phyloP scores from a whole-genome alignment of 2,329 filamentous ascomycete genomes.

The Zarea fungicola region DNA sequence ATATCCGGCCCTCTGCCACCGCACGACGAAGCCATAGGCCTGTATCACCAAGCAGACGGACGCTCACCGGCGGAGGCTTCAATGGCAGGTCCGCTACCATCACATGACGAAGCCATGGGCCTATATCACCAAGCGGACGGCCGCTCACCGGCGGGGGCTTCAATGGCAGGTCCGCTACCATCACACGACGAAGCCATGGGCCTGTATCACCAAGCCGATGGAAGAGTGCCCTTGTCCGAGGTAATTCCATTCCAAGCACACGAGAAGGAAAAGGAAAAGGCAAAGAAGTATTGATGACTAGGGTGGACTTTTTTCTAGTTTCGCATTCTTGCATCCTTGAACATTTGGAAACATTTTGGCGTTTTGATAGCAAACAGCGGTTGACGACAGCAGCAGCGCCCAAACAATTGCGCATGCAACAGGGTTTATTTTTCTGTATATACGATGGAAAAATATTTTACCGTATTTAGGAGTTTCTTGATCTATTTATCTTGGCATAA shows the following conservation, averaged over 20 bases:
- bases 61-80: not conserved
- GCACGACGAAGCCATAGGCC: constrained; percentile 24
- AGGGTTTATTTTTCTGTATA: too few species aligned
- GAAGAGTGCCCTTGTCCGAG: constrained; percentile 15
- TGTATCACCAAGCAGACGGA: constrained; percentile 29
- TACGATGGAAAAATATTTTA: too few species aligned
- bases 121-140: constrained; percentile 29
- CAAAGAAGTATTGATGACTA: too few species aligned
- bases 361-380: too few species aligned
- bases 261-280: constrained; percentile 9
- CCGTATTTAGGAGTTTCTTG: too few species aligned
- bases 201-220: constrained; percentile 28
- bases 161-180: constrained; percentile 16
- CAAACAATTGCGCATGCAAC: too few species aligned
- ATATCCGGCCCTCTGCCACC: constrained; percentile 13
- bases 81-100: constrained; percentile 17
- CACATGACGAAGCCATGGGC: constrained; percentile 26
- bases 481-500: too few species aligned
- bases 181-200: constrained; percentile 26
- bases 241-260: constrained; percentile 23
- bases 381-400: too few species aligned
- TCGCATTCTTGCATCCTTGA: too few species aligned
- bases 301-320: not conserved
- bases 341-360: too few species aligned
- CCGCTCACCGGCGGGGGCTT: not conserved